Base-by-base conservation (phyloP, 768 basidiomycete genomes). In the Termitomyces sp. region DNA sequence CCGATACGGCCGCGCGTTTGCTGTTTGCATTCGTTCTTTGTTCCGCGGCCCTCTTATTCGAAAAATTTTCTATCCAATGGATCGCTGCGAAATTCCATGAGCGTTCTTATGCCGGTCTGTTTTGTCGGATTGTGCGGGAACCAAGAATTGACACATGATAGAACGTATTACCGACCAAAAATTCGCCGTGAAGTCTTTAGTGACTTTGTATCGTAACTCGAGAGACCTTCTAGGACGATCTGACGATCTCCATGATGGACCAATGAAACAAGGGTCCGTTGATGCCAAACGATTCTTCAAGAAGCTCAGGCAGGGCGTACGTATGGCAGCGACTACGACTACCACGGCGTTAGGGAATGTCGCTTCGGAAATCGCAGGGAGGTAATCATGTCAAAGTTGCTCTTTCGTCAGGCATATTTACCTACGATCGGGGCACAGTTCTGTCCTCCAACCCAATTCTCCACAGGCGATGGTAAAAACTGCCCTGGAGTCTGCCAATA, bases 371-470 rank as follows among this genome's bases (percentile, higher is more conserved):
- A 80, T 81, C 57, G 74, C 78, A 50, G 80, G 80, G 37, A 81
- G 75, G 78, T 78, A 58, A 58, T 62, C 35, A n/a, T 45, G 41
- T 48, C 17, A 40, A 47, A 52, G 23, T 42, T 41, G 19, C 35
- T 47, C 19, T 42, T 38, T 19, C 12, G 9, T 12, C 35, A 23
- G 30, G 12, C 23, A 41, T 33, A 26, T 46, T 53, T 37, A 60
- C 53, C 52, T 26, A 53, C 40, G 33, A 51, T 23, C 19, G 35
- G 21, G 26, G 8, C 58, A 57, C 48, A 84, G 83, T 57, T 86
- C 85, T 40, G 81, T 94, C n/a, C 71, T 95, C 21, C 92, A 94
- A 68, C 93, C 93, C 42, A 94, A 94, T 66, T 91, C 89, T 1
- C 89, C 91, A 0, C 82, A 83, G 65, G 86, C 87, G 26, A 83